Evolutionary conservation across 345 rosid genomes (phyloP).

Genomic region (Linum trigynum): DNA sequence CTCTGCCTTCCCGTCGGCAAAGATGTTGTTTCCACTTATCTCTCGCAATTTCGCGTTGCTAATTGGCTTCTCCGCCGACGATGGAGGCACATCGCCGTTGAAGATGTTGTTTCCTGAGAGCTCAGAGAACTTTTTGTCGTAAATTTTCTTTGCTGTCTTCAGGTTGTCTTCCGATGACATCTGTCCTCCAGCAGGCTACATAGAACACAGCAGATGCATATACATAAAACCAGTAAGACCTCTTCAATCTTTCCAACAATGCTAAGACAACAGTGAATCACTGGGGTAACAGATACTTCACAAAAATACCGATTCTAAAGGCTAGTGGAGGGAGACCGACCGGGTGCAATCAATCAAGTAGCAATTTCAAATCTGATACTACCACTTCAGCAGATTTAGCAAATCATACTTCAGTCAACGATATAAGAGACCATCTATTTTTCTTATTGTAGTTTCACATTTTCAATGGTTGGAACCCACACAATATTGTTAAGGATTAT

Average conservation of each 20-base stretch:
- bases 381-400: too few species aligned
- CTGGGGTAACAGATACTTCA: background rate
- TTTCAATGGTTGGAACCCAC: too few species aligned
- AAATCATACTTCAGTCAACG: too few species aligned
- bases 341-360: background rate
- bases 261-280: background rate
- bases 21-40: constrained; percentile 78
- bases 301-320: background rate
- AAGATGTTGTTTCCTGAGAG: constrained; percentile 84
- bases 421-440: too few species aligned
- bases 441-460: too few species aligned
- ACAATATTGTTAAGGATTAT: too few species aligned
- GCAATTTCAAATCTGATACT: too few species aligned
- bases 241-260: too few species aligned
- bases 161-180: constrained; percentile 31
- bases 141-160: constrained; percentile 85
- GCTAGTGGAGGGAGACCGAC: too few species aligned
- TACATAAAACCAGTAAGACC: constrained; percentile 2
- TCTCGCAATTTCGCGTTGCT: constrained; percentile 70
- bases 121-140: constrained; percentile 60
- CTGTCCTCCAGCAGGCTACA: constrained; percentile 44
- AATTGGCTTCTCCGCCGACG: constrained; percentile 53
- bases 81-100: constrained; percentile 52
- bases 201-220: background rate
- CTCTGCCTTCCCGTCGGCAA: constrained; percentile 83